Percentiles rank a stretch among this genome's conserved stretches.
These are phyloP conservation scores for Talaromyces sp. DNA, from an alignment of 2,329 filamentous ascomycete genomes.

Conservation along the genomic window DNA sequence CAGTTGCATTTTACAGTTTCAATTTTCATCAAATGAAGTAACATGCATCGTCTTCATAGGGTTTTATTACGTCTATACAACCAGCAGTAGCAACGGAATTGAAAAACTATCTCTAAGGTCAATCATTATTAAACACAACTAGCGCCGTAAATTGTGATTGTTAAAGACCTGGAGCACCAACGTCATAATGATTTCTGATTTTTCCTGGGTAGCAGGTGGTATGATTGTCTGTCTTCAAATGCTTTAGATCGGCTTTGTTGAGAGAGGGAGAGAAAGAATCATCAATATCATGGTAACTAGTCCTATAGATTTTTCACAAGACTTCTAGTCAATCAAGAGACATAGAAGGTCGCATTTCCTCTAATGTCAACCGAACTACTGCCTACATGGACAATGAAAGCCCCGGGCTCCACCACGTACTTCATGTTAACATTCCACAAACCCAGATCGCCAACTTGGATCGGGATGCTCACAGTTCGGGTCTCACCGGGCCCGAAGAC, in stretches of 20 bases:
- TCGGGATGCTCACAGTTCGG: constrained; percentile 46
- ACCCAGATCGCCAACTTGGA: constrained; percentile 48
- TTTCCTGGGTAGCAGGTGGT: no score
- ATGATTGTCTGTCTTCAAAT: not conserved
- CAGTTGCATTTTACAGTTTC: not conserved
- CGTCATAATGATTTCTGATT: no score
- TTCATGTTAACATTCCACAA: constrained; percentile 58
- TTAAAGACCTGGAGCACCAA: no score
- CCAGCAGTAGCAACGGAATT: no score
- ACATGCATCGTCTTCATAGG: no score
- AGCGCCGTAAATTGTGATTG: no score
- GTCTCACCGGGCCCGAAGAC: constrained; percentile 56
- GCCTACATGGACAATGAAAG: constrained; percentile 60
- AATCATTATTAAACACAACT: no score
- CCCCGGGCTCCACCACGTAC: constrained; percentile 68
- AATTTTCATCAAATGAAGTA: no score
- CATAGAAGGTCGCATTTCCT: constrained; percentile 27
- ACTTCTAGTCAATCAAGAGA: constrained; percentile 7
- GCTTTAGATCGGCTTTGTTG: not conserved
- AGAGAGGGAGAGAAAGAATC: not conserved
- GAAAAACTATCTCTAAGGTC: no score
- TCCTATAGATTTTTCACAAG: not conserved
- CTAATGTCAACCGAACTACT: constrained; percentile 37
- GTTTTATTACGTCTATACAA: no score
- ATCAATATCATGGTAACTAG: not conserved